Evolutionary conservation across 2,329 filamentous ascomycete genomes (phyloP).

Genomic region (Gaeumannomyces sp.): DNA sequence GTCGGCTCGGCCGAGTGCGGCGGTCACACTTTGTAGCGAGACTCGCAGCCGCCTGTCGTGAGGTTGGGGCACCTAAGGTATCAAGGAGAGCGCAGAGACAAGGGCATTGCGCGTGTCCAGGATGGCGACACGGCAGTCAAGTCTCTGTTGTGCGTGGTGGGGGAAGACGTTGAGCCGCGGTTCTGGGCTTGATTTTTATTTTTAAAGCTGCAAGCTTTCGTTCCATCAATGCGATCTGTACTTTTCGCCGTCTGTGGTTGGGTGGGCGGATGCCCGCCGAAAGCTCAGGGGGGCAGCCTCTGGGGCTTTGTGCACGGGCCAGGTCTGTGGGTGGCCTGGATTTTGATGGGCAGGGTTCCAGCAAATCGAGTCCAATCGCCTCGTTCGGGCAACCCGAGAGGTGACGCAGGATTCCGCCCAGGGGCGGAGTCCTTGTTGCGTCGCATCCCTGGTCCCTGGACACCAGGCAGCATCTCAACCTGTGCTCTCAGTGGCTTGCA

Average conservation of each 20-base stretch:
- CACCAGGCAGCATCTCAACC: no score
- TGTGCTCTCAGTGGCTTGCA: no score
- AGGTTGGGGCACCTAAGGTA: no score
- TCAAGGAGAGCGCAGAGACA: neutral
- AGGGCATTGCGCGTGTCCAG: neutral
- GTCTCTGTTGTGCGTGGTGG: neutral
- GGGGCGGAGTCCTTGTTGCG: neutral
- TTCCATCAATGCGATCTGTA: conserved; percentile 3
- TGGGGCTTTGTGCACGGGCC: neutral
- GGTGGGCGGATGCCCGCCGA: neutral
- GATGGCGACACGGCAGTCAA: neutral
- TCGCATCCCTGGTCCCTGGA: no score
- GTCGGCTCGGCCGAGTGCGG: conserved; percentile 6
- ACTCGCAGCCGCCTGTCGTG: neutral
- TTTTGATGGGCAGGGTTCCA: neutral
- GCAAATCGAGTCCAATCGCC: no score
- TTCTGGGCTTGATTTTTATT: neutral
- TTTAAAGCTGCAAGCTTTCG: neutral
- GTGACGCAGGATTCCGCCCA: neutral
- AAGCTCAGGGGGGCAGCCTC: neutral
- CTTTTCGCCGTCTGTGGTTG: neutral
- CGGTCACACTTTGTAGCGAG: neutral
- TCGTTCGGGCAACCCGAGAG: no score
- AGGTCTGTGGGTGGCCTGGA: neutral
- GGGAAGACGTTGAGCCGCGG: neutral